Percentiles rank a stretch among this genome's conserved stretches.
phyloP scores from a whole-genome alignment of 495 filamentous ascomycete genomes.

The Amniculicola lignicola region DNA sequence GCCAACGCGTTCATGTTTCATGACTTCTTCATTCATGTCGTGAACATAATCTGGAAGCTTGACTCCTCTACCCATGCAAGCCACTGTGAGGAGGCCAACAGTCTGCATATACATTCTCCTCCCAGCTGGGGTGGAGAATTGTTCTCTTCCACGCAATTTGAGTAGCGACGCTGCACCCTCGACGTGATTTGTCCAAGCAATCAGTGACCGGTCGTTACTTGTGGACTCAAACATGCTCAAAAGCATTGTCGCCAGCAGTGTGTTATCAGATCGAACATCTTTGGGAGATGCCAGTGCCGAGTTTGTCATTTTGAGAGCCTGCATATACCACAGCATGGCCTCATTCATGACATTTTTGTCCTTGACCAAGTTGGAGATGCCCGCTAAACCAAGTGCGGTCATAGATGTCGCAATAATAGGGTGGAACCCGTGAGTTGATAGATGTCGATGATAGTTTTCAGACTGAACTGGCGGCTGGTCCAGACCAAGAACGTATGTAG shows the following conservation, averaged over 20 bases:
- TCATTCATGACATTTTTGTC: constrained; percentile 40
- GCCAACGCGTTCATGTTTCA: neutral
- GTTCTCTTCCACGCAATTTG: constrained; percentile 53
- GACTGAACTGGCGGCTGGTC: constrained; percentile 17
- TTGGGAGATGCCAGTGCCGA: constrained; percentile 52
- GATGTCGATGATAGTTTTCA: constrained; percentile 1
- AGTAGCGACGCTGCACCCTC: constrained; percentile 57
- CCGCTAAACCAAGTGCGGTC: constrained; percentile 51
- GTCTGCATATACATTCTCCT: constrained; percentile 55
- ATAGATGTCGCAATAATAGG: constrained; percentile 34
- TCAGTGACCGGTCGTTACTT: constrained; percentile 18
- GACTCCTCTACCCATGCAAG: constrained; percentile 10
- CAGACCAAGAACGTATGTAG: constrained; percentile 8
- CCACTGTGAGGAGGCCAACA: constrained; percentile 5
- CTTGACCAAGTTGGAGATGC: constrained; percentile 47
- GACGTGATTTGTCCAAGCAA: constrained; percentile 57
- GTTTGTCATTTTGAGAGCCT: constrained; percentile 50
- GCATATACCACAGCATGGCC: constrained; percentile 50
- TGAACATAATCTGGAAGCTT: constrained; percentile 12
- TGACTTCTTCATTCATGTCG: constrained; percentile 9
- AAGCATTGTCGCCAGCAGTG: constrained; percentile 60
- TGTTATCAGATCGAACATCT: constrained; percentile 58
- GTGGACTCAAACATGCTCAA: constrained; percentile 50
- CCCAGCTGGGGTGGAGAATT: constrained; percentile 56
- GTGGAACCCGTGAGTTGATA: constrained; percentile 21